Evolutionary conservation across 129 eudicot genomes (phyloP).

Genomic region (Centaurea solstitialis): DNA sequence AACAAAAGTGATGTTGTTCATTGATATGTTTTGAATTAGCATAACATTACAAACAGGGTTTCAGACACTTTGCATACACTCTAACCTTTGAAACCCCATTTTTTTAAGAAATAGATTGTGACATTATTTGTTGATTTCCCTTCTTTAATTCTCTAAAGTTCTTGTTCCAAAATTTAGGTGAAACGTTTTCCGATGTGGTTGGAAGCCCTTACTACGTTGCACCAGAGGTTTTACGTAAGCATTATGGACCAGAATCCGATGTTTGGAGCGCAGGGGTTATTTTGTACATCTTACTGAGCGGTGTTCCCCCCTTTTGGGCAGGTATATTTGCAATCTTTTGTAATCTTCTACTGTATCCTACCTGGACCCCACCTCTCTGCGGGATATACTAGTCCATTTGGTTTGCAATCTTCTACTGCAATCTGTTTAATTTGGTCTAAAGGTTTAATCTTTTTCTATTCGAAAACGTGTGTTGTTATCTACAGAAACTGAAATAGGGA

Average conservation of each 20-base stretch:
- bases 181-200: conserved; percentile 76
- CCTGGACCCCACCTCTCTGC: not conserved
- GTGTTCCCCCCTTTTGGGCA: conserved; percentile 98
- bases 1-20: not conserved
- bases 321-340: conserved; percentile 39
- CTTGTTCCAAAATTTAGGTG: conserved; percentile 47
- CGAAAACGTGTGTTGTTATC: conserved; percentile 1
- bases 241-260: conserved; percentile 93
- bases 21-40: not conserved
- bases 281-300: conserved; percentile 78
- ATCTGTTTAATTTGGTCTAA: not conserved
- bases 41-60: not conserved
- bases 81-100: not conserved
- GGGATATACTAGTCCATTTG: not conserved
- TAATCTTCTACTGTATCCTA: not conserved
- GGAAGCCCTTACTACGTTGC: conserved; percentile 98
- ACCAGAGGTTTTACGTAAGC: conserved; percentile 87
- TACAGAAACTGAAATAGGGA: conserved; percentile 92
- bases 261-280: conserved; percentile 99
- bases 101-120: not conserved
- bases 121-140: not conserved
- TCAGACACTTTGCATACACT: not conserved
- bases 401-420: not conserved
- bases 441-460: conserved; percentile 7
- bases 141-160: not conserved